A percentile compares a stretch with the other conserved stretches of the same genome.
These are phyloP conservation scores for Sugiyamaella japonica DNA, from an alignment of 1,139 yeast genomes.

Conservation along the genomic window DNA sequence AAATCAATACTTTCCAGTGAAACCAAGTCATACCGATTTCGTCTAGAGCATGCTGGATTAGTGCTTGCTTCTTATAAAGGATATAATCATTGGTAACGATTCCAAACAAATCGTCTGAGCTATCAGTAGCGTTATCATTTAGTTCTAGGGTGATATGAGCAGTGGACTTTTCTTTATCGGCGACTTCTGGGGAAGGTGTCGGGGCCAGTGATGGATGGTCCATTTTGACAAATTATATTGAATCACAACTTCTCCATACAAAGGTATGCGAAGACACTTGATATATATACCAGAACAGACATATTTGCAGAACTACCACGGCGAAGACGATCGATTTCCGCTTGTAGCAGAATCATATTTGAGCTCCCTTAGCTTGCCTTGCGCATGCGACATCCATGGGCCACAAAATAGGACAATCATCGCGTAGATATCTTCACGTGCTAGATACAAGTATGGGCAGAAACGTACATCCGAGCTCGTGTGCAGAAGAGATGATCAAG, in stretches of 20 bases:
- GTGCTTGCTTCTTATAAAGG: conserved; percentile 26
- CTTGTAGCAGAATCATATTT: not conserved
- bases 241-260: not conserved
- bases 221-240: not conserved
- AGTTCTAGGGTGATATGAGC: conserved; percentile 7
- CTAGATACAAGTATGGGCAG: not conserved
- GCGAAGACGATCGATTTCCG: conserved; percentile 10
- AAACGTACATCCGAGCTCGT: not conserved
- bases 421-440: not conserved
- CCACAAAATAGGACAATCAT: not conserved
- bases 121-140: conserved; percentile 11
- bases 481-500: not conserved
- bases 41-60: conserved; percentile 35
- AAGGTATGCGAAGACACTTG: not conserved
- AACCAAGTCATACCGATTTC: conserved; percentile 33
- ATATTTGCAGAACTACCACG: not conserved
- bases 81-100: conserved; percentile 25
- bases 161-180: not conserved
- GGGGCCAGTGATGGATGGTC: not conserved
- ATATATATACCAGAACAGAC: not conserved
- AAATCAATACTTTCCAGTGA: conserved; percentile 31
- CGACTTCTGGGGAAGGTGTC: not conserved
- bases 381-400: not conserved
- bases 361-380: not conserved
- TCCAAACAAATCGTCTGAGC: conserved; percentile 21